Conservation (phyloP, 805 yeast genomes). For the Metschnikowia picachoensis region DNA sequence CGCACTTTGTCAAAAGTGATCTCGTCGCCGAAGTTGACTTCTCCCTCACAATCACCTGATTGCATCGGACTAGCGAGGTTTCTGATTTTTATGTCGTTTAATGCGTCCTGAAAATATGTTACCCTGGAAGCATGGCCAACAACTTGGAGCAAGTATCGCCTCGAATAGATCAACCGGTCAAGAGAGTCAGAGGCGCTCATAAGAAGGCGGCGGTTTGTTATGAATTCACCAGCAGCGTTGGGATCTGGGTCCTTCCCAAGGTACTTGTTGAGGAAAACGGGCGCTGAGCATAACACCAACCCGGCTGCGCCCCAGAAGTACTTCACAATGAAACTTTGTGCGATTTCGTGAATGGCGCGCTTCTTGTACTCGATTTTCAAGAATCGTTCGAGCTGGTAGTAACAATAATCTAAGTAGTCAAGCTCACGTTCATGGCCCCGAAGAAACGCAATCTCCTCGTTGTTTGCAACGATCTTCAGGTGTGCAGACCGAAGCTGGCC, state of each 20-base stretch:
- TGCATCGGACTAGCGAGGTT: slow-evolving; percentile 16
- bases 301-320: slow-evolving; percentile 98
- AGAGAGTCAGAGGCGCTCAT: slow-evolving; percentile 83
- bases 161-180: slow-evolving; percentile 80
- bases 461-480: slow-evolving; percentile 71
- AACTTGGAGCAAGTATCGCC: slow-evolving; percentile 78
- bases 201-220: slow-evolving; percentile 81
- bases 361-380: slow-evolving; percentile 71
- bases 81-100: slow-evolving; percentile 42
- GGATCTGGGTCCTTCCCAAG: slow-evolving; percentile 42
- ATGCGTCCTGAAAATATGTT: slow-evolving; percentile 60
- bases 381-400: slow-evolving; percentile 77
- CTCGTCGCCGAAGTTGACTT: slow-evolving; percentile 43
- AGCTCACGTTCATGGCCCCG: slow-evolving; percentile 79
- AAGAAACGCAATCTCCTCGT: slow-evolving; percentile 84
- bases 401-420: slow-evolving; percentile 70
- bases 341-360: slow-evolving; percentile 74
- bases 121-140: slow-evolving; percentile 79
- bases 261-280: slow-evolving; percentile 67
- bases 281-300: slow-evolving; percentile 78
- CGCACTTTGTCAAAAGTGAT: slow-evolving; percentile 73
- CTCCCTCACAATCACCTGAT: slow-evolving; percentile 17
- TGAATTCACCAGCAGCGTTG: slow-evolving; percentile 71
- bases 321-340: slow-evolving; percentile 84
- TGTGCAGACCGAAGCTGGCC: slow-evolving; percentile 82